These are phyloP conservation scores for Trichophyton simii DNA, from an alignment of 2,329 filamentous ascomycete species.

Conservation along the genomic window DNA sequence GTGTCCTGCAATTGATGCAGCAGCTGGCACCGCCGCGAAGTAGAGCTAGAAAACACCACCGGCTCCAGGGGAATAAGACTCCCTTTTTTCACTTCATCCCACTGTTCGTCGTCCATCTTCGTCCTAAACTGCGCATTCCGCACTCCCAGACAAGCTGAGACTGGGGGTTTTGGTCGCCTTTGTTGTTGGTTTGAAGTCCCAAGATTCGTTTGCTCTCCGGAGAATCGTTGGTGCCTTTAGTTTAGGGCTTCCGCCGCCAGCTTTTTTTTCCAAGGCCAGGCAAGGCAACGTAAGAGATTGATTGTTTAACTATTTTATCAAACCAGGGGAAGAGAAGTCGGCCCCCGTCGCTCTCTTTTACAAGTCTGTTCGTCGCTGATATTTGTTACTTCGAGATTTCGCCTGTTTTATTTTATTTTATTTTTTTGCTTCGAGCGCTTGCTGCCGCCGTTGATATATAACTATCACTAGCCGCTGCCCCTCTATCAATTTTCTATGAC, in stretches of 20 bases:
- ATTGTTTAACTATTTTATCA: background rate
- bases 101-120: conserved; percentile 34
- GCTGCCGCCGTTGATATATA: background rate
- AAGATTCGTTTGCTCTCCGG: background rate
- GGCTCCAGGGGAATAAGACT: conserved; percentile 28
- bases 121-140: background rate
- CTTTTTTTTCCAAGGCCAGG: no score
- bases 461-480: background rate
- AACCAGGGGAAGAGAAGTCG: background rate
- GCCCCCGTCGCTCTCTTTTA: background rate
- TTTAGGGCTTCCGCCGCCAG: background rate
- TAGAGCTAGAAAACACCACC: conserved; percentile 33
- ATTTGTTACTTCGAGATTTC: background rate
- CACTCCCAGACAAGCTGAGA: background rate
- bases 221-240: background rate
- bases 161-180: background rate
- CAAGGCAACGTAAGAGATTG: no score
- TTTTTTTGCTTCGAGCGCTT: background rate
- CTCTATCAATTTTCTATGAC: background rate
- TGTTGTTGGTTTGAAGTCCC: background rate
- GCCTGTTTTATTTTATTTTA: background rate
- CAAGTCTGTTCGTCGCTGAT: background rate
- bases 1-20: conserved; percentile 35
- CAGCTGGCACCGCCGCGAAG: conserved; percentile 28
- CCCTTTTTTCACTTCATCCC: conserved; percentile 33